phyloP scores from a whole-genome alignment of 1,284 basidiomycete species.

The Apiotrichum veenhuisii region DNA sequence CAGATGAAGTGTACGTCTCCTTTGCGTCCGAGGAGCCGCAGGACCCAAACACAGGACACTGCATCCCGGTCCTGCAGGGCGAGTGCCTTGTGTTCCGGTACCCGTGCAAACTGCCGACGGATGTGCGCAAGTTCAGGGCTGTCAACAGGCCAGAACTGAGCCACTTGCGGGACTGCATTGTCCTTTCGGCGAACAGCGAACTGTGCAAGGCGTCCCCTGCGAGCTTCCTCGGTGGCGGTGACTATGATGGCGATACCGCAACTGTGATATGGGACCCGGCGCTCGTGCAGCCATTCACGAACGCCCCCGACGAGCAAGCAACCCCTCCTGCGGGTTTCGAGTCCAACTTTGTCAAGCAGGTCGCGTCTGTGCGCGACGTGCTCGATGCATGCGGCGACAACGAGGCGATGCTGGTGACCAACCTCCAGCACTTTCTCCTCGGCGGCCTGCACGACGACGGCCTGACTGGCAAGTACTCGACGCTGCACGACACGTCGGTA shows the following conservation, averaged over 20 bases:
- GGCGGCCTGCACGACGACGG: slow-evolving; percentile 23
- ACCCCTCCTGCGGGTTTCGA: slow-evolving; percentile 24
- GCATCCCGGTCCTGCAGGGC: slow-evolving; percentile 28
- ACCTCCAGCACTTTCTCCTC: slow-evolving; percentile 33
- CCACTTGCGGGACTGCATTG: slow-evolving; percentile 37
- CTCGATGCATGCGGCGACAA: slow-evolving; percentile 19
- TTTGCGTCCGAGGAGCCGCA: slow-evolving; percentile 23
- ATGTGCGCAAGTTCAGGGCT: slow-evolving; percentile 33
- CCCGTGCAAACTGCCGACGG: slow-evolving; percentile 43
- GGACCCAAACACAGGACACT: slow-evolving; percentile 21
- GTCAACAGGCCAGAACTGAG: slow-evolving; percentile 33
- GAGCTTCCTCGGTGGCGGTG: slow-evolving; percentile 39
- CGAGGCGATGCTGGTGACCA: slow-evolving; percentile 19
- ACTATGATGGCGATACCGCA: slow-evolving; percentile 44
- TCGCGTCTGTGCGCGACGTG: slow-evolving; percentile 31
- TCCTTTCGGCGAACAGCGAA: slow-evolving; percentile 31
- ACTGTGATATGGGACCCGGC: slow-evolving; percentile 31
- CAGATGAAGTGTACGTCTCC: slow-evolving; percentile 35
- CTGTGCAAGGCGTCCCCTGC: slow-evolving; percentile 37
- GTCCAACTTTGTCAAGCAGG: slow-evolving; percentile 35
- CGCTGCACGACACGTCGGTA: slow-evolving; percentile 34
- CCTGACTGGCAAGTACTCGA: slow-evolving; percentile 22
- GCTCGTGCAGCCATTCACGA: slow-evolving; percentile 29
- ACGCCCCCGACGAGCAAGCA: slow-evolving; percentile 28
- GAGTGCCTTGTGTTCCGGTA: slow-evolving; percentile 30